Conservation (phyloP, 352 stramenopile species). For the Synura sp. region DNA sequence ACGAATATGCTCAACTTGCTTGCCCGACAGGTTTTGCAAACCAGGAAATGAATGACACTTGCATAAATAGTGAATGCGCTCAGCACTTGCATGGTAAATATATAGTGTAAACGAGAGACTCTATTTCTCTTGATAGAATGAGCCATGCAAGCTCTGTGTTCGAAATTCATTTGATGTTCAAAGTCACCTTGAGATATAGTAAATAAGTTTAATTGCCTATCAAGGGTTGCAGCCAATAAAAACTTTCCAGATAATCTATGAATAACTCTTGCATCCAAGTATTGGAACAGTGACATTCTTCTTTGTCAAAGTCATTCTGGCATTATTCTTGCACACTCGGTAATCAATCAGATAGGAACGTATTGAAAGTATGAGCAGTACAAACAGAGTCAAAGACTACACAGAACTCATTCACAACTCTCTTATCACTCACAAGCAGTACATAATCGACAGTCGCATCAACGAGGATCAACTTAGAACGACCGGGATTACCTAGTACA, state of each 20-base stretch:
- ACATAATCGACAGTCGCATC: slow-evolving; percentile 29
- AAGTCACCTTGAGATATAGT: slow-evolving; percentile 41
- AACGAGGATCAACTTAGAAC: slow-evolving; percentile 37
- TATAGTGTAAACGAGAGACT: slow-evolving; percentile 41
- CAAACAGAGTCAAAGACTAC: slow-evolving; percentile 38
- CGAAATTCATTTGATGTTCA: slow-evolving; percentile 42
- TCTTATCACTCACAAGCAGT: slow-evolving; percentile 39
- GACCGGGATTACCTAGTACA: slow-evolving; percentile 38
- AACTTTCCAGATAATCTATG: slow-evolving; percentile 42
- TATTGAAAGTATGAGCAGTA: slow-evolving; percentile 36
- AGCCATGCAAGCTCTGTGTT: slow-evolving; percentile 39
- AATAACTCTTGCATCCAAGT: slow-evolving; percentile 40
- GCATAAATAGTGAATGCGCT: slow-evolving; percentile 38
- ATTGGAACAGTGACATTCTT: slow-evolving; percentile 38
- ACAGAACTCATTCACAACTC: too few relatives aligned
- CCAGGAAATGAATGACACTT: slow-evolving; percentile 40
- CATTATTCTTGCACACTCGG: slow-evolving; percentile 40
- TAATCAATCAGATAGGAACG: slow-evolving; percentile 40
- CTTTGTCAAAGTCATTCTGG: slow-evolving; percentile 36
- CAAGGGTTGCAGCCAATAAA: slow-evolving; percentile 39
- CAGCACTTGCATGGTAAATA: slow-evolving; percentile 41
- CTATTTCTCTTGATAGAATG: slow-evolving; percentile 37
- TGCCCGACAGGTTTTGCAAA: slow-evolving; percentile 26
- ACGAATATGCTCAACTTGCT: neutral
- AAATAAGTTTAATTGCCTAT: slow-evolving; percentile 42